Conservation (phyloP, 495 filamentous ascomycete genomes). For the Geoglossum glabrum region DNA sequence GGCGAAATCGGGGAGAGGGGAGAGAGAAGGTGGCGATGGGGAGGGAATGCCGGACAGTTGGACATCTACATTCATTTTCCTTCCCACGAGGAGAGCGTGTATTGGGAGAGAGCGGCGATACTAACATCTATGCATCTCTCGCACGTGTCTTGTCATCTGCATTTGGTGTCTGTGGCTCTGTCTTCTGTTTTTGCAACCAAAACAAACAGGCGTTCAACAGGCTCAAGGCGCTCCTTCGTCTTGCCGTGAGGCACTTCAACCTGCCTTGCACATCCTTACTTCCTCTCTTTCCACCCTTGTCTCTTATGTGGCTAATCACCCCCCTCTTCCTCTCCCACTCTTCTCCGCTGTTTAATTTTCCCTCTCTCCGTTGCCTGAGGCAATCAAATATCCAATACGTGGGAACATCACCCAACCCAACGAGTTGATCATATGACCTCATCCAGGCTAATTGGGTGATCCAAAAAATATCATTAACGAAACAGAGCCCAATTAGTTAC, state of each 20-base stretch:
- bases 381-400: background rate
- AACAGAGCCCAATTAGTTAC: background rate
- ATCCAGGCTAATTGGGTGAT: background rate
- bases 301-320: slow-evolving; percentile 10
- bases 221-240: slow-evolving; percentile 49
- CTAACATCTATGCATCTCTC: slow-evolving; percentile 28
- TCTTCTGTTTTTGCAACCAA: slow-evolving; percentile 66
- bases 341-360: background rate
- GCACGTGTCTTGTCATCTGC: slow-evolving; percentile 10
- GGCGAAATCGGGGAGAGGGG: background rate
- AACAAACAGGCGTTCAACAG: slow-evolving; percentile 62
- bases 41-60: background rate
- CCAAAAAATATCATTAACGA: background rate
- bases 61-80: background rate
- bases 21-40: background rate
- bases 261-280: slow-evolving; percentile 24
- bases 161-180: slow-evolving; percentile 33
- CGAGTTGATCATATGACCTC: background rate
- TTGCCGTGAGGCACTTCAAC: slow-evolving; percentile 46
- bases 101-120: slow-evolving; percentile 21
- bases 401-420: background rate
- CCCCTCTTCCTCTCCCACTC: slow-evolving; percentile 5
- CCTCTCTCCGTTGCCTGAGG: background rate
- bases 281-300: slow-evolving; percentile 18
- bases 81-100: background rate